Evolutionary conservation across 306 rosid genomes (phyloP), one percentile per base, ranked within the genome.

Genomic region (Lathyrus aphaca): DNA sequence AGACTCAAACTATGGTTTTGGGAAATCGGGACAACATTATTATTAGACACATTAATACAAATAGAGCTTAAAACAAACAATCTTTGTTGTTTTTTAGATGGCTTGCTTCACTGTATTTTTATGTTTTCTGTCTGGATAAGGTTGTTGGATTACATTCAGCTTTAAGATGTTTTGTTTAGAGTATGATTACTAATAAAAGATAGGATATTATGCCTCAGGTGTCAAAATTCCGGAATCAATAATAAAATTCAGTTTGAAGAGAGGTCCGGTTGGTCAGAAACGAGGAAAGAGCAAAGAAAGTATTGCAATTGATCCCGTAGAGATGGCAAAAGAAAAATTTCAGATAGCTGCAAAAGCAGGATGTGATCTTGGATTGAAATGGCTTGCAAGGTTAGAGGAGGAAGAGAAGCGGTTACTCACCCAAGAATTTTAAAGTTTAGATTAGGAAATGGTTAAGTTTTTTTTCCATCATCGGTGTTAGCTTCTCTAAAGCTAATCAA

Each of bases 291-390:
- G 51, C 19, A 73, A 74, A 44, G 88, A 82, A 68, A 80, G 71
- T 66, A 23, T 18, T 35, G 71, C 72, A 55, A 70, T 62, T 64
- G 68, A 79, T 65, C 90, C 90, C 21, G 82, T 83, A 59, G 97
- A 85, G 85, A 87, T 88, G 91, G 97, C 97, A 29, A 86, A 77
- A 83, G 87, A 87, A 64, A 88, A 91, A 66, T 94, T 94, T 51
- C 85, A 86, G 51, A 85, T 83, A 18, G 99, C 97, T 5, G 99
- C 91, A 14, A 80, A 80, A 83, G 86, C 88, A 9, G 97, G 96
- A 66, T 86, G 89, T 74, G 95, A 94, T 74, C 87, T 94, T 65
- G 99, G 97, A 56, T 84, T 90, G 32, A 94, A 74, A 82, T 88
- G 97, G 99, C 80, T 94, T 74, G 82, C 82, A 45, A 87, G 90